Conservation (phyloP, 108 stramenopile genomes). For the Bacterosira constricta region DNA sequence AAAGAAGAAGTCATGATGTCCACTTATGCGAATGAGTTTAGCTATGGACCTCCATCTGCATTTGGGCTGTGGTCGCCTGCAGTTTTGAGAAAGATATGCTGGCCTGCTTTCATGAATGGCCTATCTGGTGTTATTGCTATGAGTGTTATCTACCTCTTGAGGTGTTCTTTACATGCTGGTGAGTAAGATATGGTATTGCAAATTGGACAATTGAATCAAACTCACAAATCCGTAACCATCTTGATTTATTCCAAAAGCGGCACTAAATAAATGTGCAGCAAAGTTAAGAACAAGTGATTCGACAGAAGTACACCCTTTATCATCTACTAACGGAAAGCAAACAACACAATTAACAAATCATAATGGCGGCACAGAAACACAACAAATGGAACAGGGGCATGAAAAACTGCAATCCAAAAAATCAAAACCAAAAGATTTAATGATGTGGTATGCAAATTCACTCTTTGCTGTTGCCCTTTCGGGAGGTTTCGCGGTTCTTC, state of each 20-base stretch:
- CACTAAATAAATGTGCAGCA: too few relatives aligned
- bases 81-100: conserved; percentile 46
- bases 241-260: too few relatives aligned
- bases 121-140: conserved; percentile 58
- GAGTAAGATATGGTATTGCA: too few relatives aligned
- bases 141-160: conserved; percentile 72
- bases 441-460: conserved; percentile 54
- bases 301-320: too few relatives aligned
- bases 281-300: too few relatives aligned
- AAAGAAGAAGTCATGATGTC: conserved; percentile 56
- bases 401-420: too few relatives aligned
- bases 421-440: conserved; percentile 31
- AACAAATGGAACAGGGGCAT: too few relatives aligned
- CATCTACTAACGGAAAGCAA: too few relatives aligned
- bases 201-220: too few relatives aligned
- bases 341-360: too few relatives aligned
- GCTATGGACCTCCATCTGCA: conserved; percentile 54
- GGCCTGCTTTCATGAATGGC: conserved; percentile 63
- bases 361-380: too few relatives aligned
- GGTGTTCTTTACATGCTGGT: conserved; percentile 67
- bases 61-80: conserved; percentile 47
- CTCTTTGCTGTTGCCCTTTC: conserved; percentile 49
- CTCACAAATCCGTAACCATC: too few relatives aligned
- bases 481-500: conserved; percentile 54
- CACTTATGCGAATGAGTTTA: neutral